Evolutionary conservation across 108 stramenopile species (phyloP).

Genomic region (Discostella pseudostelligera): DNA sequence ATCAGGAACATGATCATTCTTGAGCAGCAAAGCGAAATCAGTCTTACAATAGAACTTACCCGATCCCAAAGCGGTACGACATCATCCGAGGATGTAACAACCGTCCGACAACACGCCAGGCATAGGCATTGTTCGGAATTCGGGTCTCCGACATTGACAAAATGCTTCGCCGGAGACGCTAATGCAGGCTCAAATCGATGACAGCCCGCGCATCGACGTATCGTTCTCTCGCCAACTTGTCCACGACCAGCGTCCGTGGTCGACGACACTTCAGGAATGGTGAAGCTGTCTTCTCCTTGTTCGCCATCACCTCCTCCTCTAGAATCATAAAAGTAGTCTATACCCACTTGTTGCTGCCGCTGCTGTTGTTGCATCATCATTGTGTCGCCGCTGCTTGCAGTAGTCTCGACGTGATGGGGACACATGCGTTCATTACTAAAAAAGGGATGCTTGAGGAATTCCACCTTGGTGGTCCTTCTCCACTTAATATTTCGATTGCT

Average conservation of each 20-base stretch:
- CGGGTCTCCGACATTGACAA: conserved; percentile 60
- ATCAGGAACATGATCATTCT: not conserved
- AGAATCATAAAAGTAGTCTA: too few relatives aligned
- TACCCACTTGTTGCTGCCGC: too few relatives aligned
- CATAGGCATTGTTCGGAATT: conserved; percentile 60
- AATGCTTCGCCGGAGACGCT: conserved; percentile 38
- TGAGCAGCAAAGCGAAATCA: not conserved
- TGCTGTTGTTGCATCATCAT: not conserved
- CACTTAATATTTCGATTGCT: not conserved
- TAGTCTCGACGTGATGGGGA: conserved; percentile 40
- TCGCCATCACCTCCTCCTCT: too few relatives aligned
- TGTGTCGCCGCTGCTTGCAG: not conserved
- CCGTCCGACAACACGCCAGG: conserved; percentile 62
- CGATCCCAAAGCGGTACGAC: conserved; percentile 56
- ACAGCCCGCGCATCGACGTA: conserved; percentile 67
- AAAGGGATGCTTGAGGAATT: conserved; percentile 70
- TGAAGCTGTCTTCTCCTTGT: too few relatives aligned
- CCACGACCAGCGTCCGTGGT: not conserved
- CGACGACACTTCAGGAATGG: not conserved
- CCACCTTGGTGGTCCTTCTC: conserved; percentile 30
- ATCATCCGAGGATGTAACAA: conserved; percentile 59
- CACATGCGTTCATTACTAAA: conserved; percentile 67
- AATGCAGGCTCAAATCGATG: conserved; percentile 64
- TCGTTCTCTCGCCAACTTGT: too few relatives aligned
- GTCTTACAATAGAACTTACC: not conserved